Percentiles rank a stretch among this genome's conserved stretches.
Conservation (phyloP, 768 basidiomycete species). For the Rubroboletus pulcherrimus region DNA sequence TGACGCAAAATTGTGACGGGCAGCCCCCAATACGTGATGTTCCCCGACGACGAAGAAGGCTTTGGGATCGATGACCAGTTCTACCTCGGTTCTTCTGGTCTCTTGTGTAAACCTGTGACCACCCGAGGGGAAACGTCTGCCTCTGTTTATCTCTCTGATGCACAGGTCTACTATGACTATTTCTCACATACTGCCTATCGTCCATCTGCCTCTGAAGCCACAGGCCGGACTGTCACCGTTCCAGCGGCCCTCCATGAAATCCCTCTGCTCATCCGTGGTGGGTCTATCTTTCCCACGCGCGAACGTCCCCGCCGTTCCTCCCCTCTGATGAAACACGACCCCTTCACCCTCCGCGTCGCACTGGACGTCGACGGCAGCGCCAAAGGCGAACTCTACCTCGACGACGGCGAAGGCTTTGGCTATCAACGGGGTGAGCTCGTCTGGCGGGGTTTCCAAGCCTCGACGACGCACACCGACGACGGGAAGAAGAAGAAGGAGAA, state of each 20-base stretch:
- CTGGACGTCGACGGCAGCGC: conserved; percentile 59
- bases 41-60: conserved; percentile 84
- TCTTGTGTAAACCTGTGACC: conserved; percentile 90
- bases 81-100: conserved; percentile 82
- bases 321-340: conserved; percentile 84
- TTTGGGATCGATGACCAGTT: conserved; percentile 93
- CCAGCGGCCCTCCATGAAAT: conserved; percentile 74
- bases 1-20: neutral
- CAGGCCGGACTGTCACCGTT: conserved; percentile 70
- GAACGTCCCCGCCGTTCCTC: conserved; percentile 86
- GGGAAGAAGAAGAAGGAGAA: neutral
- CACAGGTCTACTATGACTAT: conserved; percentile 95
- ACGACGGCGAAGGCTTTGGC: conserved; percentile 84
- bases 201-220: conserved; percentile 40
- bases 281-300: conserved; percentile 83
- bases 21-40: conserved; percentile 94
- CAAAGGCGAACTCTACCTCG: conserved; percentile 85
- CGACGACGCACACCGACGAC: conserved; percentile 31
- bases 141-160: conserved; percentile 81
- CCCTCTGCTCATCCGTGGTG: conserved; percentile 86
- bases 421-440: conserved; percentile 76
- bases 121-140: conserved; percentile 64
- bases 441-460: conserved; percentile 74
- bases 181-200: conserved; percentile 68
- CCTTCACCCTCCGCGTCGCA: conserved; percentile 87